A percentile compares a stretch with the other conserved stretches of the same genome.
phyloP scores from a whole-genome alignment of 495 filamentous ascomycete species.

The Podospora tetraspora region DNA sequence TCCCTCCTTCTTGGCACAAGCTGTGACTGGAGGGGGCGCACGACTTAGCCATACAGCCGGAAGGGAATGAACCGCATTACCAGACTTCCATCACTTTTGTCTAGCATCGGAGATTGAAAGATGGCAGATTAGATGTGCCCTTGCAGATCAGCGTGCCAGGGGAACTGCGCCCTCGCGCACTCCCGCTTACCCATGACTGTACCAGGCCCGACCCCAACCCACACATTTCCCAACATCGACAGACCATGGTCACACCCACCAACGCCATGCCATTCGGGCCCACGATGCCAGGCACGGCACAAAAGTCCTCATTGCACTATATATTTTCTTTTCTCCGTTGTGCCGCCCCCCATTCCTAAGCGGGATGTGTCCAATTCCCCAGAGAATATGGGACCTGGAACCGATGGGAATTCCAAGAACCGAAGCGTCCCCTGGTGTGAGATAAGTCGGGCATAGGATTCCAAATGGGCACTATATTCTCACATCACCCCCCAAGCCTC shows the following conservation, averaged over 20 bases:
- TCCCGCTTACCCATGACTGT: neutral
- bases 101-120: neutral
- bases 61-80: conserved; percentile 2
- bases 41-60: conserved; percentile 3
- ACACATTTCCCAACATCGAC: neutral
- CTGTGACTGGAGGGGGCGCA: neutral
- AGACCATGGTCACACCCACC: neutral
- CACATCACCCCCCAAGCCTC: neutral
- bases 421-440: neutral
- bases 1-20: neutral
- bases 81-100: neutral
- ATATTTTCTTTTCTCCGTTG: neutral
- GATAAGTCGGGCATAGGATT: neutral
- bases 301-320: neutral
- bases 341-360: neutral
- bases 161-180: neutral
- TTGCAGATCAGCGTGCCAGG: neutral
- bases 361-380: neutral
- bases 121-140: neutral
- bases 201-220: neutral
- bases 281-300: neutral
- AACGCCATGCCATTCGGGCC: neutral
- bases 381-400: neutral
- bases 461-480: neutral
- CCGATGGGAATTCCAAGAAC: neutral